Conservation (phyloP, 2,329 filamentous ascomycete genomes). For the Diaporthe humulicola region DNA sequence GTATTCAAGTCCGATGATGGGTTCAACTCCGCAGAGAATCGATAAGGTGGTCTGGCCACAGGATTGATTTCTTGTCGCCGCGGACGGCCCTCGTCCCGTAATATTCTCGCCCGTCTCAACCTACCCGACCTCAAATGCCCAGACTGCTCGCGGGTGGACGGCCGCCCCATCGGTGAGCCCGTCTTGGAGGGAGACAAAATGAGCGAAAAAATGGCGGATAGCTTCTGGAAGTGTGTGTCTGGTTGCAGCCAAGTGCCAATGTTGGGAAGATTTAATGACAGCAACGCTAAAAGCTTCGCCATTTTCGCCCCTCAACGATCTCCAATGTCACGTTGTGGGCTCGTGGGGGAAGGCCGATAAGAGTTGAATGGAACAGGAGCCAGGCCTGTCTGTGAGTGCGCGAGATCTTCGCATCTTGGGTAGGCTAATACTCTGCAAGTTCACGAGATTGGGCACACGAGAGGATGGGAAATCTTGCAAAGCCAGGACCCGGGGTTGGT, state of each 20-base stretch:
- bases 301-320: constrained; percentile 32
- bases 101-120: constrained; percentile 30
- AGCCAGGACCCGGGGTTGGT: constrained; percentile 1
- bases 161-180: constrained; percentile 6
- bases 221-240: background rate
- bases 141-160: background rate
- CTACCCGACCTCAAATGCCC: background rate
- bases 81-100: background rate
- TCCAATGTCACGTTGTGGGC: constrained; percentile 12
- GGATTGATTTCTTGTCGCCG: background rate
- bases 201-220: constrained; percentile 24
- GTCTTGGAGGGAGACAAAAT: constrained; percentile 21
- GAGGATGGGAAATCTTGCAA: constrained; percentile 22
- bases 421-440: background rate
- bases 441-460: background rate
- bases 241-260: constrained; percentile 22
- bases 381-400: background rate
- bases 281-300: constrained; percentile 23
- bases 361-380: constrained; percentile 7
- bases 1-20: constrained; percentile 1
- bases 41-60: constrained; percentile 25
- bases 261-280: constrained; percentile 35
- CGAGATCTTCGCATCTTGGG: background rate
- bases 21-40: constrained; percentile 27
- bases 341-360: constrained; percentile 14